Evolutionary conservation across 805 yeast species (phyloP), one percentile per base, ranked within the genome.

Genomic region (Candida anglica): DNA sequence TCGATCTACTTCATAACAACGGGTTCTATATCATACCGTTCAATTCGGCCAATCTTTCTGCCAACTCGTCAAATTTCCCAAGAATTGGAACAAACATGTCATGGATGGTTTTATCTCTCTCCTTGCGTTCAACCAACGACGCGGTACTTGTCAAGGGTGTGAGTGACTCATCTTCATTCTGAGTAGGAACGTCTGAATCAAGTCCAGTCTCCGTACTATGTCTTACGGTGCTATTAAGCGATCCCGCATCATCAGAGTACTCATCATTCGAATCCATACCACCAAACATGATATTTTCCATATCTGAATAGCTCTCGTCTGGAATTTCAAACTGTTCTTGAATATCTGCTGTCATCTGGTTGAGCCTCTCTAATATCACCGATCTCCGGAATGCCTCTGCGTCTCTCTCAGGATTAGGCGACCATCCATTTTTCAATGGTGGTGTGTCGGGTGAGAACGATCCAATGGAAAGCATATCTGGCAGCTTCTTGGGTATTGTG

Each of bases 51-150:
- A 66, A 52, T 41, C 57, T 60, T 32, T 62, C 66, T 2, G 69
- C 68, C 38, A 66, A 54, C 42, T 59, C 66, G 43, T 66, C 72
- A 39, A 66, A 60, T 35, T 71, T 72, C 16, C 67, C 66, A 32
- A 80, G 60, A 6, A 81, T 63, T 2, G 85, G 84, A 44, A 71
- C 61, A 53, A 79, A 81, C 52, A 79, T 62, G 15, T 69, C 70
- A 30, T 68, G 71, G 6, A 79, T 73, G 4, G 66, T 64, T 40
- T 54, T 51, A 32, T 52, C 48, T 34, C 55, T 53, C 17, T 58
- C 32, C 38, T 46, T 50, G 11, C 48, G 53, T 3, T 31, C 34
- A 14, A 48, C 33, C 17, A 43, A 37, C 5, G 44, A 38, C 15
- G 37, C 33, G 10, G 41, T 42, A 35, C 66, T 60, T n/a, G 69